phyloP scores from a whole-genome alignment of 192 early-diverging fungal species.

The Pilaira anomala region DNA sequence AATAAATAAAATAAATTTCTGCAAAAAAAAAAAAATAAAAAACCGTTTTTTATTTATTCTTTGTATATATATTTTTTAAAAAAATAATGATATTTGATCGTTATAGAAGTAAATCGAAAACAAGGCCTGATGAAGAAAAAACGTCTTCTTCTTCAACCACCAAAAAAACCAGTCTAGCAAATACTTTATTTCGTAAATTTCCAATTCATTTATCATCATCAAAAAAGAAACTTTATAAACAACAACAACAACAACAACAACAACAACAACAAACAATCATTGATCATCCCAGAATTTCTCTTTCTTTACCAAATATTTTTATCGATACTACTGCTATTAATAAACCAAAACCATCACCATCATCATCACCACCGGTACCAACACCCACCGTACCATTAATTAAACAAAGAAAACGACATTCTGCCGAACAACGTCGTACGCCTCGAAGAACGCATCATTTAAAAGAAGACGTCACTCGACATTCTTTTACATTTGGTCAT shows the following conservation, averaged over 20 bases:
- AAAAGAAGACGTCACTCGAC: constrained; percentile 38
- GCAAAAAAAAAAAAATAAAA: neutral
- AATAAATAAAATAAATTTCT: neutral
- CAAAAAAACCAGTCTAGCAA: constrained; percentile 14
- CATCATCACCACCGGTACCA: constrained; percentile 17
- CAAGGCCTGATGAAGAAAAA: constrained; percentile 10
- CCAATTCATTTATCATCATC: constrained; percentile 13
- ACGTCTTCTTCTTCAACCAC: too few relatives aligned
- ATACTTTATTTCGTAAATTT: constrained; percentile 5
- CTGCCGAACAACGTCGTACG: constrained; percentile 4
- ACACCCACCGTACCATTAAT: constrained; percentile 18
- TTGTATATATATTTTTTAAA: neutral
- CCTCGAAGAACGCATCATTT: constrained; percentile 1
- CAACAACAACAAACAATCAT: too few relatives aligned
- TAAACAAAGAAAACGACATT: constrained; percentile 23
- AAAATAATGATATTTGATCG: constrained; percentile 14
- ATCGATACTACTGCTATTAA: constrained; percentile 10
- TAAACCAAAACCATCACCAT: constrained; percentile 15
- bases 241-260: constrained; percentile 21
- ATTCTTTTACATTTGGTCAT: constrained; percentile 43
- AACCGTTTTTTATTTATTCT: neutral
- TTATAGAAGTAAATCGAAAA: constrained; percentile 16
- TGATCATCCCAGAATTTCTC: neutral
- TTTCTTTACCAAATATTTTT: constrained; percentile 4
- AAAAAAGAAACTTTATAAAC: constrained; percentile 3